These are phyloP conservation scores for Leccinum pallidistipes DNA, from an alignment of 1,284 basidiomycete species.

Conservation along the genomic window DNA sequence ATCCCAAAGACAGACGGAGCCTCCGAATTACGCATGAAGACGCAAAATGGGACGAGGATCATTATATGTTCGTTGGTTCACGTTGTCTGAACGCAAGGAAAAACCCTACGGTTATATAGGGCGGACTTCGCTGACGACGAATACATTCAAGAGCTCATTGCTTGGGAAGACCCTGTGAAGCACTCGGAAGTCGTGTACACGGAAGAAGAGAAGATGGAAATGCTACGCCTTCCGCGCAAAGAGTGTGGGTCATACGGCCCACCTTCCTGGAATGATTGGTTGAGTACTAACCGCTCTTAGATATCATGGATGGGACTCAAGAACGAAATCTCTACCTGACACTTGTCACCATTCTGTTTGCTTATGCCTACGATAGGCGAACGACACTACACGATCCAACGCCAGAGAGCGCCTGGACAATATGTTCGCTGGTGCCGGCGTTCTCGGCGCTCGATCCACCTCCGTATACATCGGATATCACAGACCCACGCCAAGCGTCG, in stretches of 20 bases:
- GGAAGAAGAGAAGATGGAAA: conserved; percentile 65
- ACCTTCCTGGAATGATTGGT: neutral
- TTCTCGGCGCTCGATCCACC: conserved; percentile 78
- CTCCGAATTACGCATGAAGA: conserved; percentile 60
- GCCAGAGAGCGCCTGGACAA: conserved; percentile 82
- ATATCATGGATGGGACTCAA: conserved; percentile 55
- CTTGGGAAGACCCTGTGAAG: conserved; percentile 57
- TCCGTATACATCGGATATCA: conserved; percentile 39
- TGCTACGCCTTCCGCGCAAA: conserved; percentile 71
- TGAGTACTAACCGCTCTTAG: conserved; percentile 38
- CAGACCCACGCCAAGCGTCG: conserved; percentile 15
- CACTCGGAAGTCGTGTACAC: conserved; percentile 52
- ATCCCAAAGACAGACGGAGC: conserved; percentile 45
- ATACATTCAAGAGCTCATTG: conserved; percentile 65
- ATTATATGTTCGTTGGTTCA: conserved; percentile 64
- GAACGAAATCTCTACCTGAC: conserved; percentile 64
- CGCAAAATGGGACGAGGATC: conserved; percentile 75
- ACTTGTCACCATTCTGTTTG: conserved; percentile 67
- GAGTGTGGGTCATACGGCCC: conserved; percentile 58
- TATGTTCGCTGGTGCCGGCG: conserved; percentile 64
- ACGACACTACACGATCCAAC: conserved; percentile 75
- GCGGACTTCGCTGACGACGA: conserved; percentile 77
- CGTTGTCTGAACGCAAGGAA: neutral
- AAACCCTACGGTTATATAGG: conserved; percentile 40
- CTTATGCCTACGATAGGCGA: conserved; percentile 74